Base-by-base conservation (phyloP, 352 stramenopile genomes). In the Globisporangium polare region DNA sequence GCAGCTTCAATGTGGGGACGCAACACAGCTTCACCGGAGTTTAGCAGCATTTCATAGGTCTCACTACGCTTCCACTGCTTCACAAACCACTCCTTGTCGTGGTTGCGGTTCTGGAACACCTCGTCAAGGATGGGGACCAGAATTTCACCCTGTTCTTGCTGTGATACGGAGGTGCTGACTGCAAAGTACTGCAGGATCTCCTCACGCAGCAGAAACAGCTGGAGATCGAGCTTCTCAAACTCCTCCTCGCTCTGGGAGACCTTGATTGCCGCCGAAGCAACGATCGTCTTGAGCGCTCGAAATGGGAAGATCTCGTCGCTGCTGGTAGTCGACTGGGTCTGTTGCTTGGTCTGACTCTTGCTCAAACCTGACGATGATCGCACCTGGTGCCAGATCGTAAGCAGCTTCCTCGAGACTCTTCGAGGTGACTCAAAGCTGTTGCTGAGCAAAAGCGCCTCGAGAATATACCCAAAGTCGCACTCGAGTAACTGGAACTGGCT, bases 371-470 rank as follows among this genome's bases (percentile, higher is more conserved):
- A 22, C 24, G 27, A 43, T 51, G 47, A 20, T 27, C 58, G 67
- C 42, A 65, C 31, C 24, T 72, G 50, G 17, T 74, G 37, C 66
- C 63, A 75, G 3, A 79, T 27, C 0, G 60, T 29, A 17, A 61
- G 17, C 9, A 85, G 18, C 39, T 68, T 58, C 10, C 69, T 73
- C 1, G 74, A 50, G 1, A 72, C 17, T 0, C 13, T 17, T 2
- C 29, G 39, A 17, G 72, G 39, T 1, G 58, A 35, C 4, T 53
- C 53, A 53, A 82, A 83, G 0, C 45, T 52, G 46, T 51, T 67
- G 37, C 67, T 77, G 2, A 60, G n/a, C 3, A 86, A 33, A 18
- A 81, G 33, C 24, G 67, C 68, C 33, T 82, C 68, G 2, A 86
- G 5, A 17, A 82, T 58, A 31, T 69, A 75, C 13, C 10, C n/a